Conservation (phyloP, 768 basidiomycete species). For the Tylopilus vinaceipallidus region DNA sequence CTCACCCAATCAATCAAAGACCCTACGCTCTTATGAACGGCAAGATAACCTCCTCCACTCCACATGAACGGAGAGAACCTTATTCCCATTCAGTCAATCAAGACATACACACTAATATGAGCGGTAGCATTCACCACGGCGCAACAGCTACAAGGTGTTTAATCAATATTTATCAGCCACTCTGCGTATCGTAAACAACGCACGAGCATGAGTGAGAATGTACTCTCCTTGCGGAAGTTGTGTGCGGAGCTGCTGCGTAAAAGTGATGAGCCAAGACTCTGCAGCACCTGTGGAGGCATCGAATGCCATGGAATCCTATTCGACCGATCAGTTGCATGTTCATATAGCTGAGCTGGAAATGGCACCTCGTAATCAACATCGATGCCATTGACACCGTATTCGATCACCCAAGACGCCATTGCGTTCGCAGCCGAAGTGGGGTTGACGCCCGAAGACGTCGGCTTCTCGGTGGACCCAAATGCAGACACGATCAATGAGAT, state of each 20-base stretch:
- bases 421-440: slow-evolving; percentile 38
- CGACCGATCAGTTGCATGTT: neutral
- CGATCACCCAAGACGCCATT: slow-evolving; percentile 44
- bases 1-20: slow-evolving; percentile 44
- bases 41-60: slow-evolving; percentile 41
- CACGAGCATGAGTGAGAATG: slow-evolving; percentile 36
- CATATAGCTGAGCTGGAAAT: too few relatives aligned
- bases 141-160: slow-evolving; percentile 35
- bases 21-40: slow-evolving; percentile 39
- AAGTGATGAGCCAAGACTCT: slow-evolving; percentile 40
- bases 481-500: slow-evolving; percentile 55
- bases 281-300: slow-evolving; percentile 42
- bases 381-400: slow-evolving; percentile 48
- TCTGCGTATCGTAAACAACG: too few relatives aligned
- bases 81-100: too few relatives aligned
- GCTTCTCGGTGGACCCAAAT: slow-evolving; percentile 42
- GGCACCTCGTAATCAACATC: slow-evolving; percentile 54
- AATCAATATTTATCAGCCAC: too few relatives aligned
- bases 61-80: slow-evolving; percentile 37
- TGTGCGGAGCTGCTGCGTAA: slow-evolving; percentile 31
- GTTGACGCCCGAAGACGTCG: slow-evolving; percentile 39
- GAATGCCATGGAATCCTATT: slow-evolving; percentile 57
- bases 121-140: too few relatives aligned
- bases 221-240: slow-evolving; percentile 33
- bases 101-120: too few relatives aligned